These are phyloP conservation scores for Astrocystis sublimbata DNA, from an alignment of 495 filamentous ascomycete species.

Conservation along the genomic window DNA sequence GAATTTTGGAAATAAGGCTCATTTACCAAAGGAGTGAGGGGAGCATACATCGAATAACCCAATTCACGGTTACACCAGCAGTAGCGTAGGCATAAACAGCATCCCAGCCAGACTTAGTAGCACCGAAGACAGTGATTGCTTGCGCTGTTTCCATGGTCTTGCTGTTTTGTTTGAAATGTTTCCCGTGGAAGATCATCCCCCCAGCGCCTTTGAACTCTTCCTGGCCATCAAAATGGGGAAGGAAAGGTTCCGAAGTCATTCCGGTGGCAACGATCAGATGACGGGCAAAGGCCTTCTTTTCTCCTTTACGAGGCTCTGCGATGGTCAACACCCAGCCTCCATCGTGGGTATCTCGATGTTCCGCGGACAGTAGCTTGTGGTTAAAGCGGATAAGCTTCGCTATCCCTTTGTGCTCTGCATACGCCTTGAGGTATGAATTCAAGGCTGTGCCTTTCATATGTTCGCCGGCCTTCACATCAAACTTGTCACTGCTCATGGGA, in stretches of 20 bases:
- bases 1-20: neutral
- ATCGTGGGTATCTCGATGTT: conserved; percentile 39
- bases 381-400: conserved; percentile 53
- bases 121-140: conserved; percentile 65
- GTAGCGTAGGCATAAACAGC: conserved; percentile 68
- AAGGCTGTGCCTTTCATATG: conserved; percentile 70
- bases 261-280: conserved; percentile 43
- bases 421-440: conserved; percentile 65
- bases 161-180: conserved; percentile 47
- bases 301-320: neutral
- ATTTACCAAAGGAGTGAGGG: neutral
- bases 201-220: conserved; percentile 38
- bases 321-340: conserved; percentile 47
- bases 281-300: conserved; percentile 26
- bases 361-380: conserved; percentile 53
- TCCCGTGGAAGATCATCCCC: conserved; percentile 64
- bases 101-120: conserved; percentile 77
- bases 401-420: conserved; percentile 61
- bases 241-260: conserved; percentile 40
- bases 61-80: conserved; percentile 65
- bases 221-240: conserved; percentile 40
- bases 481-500: conserved; percentile 63
- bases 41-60: conserved; percentile 66
- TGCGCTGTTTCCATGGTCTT: conserved; percentile 34
- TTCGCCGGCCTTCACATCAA: conserved; percentile 60